These are phyloP conservation scores for Colletotrichum australisinense DNA, from an alignment of 2,329 filamentous ascomycete species.

Conservation along the genomic window DNA sequence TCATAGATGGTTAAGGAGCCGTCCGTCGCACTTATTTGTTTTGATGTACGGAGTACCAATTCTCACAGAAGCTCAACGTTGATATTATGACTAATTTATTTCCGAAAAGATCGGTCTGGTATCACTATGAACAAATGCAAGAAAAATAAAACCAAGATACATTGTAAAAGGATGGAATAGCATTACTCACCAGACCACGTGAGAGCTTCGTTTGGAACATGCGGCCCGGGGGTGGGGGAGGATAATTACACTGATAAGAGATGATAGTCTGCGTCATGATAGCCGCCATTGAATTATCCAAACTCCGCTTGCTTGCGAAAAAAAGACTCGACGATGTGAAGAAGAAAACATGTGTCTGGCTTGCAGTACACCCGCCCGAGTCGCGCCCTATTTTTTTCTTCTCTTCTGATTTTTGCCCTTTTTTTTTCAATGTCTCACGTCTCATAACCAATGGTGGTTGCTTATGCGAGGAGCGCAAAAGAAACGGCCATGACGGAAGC, in stretches of 20 bases:
- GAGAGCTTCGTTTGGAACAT: conserved; percentile 11
- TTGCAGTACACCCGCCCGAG: conserved; percentile 11
- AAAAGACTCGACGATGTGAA: neutral
- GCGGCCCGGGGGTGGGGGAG: neutral
- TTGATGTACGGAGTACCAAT: too few relatives aligned
- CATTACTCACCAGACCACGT: conserved; percentile 27
- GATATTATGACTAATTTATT: neutral
- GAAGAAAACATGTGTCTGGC: conserved; percentile 14
- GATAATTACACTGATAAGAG: conserved; percentile 15
- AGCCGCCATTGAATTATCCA: conserved; percentile 10
- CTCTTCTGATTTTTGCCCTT: neutral
- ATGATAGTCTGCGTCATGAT: neutral
- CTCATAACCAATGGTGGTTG: neutral
- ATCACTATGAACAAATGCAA: neutral
- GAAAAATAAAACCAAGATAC: neutral
- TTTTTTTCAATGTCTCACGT: neutral
- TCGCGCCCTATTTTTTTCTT: neutral
- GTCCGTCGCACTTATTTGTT: too few relatives aligned
- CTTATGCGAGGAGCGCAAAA: conserved; percentile 27
- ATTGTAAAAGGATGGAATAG: conserved; percentile 1
- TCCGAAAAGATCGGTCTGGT: neutral
- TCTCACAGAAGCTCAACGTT: neutral
- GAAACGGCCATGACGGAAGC: conserved; percentile 27
- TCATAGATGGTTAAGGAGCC: neutral
- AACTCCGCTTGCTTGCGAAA: conserved; percentile 11